phyloP scores from a whole-genome alignment of 2,329 filamentous ascomycete genomes.

The Aureobasidium sp. region DNA sequence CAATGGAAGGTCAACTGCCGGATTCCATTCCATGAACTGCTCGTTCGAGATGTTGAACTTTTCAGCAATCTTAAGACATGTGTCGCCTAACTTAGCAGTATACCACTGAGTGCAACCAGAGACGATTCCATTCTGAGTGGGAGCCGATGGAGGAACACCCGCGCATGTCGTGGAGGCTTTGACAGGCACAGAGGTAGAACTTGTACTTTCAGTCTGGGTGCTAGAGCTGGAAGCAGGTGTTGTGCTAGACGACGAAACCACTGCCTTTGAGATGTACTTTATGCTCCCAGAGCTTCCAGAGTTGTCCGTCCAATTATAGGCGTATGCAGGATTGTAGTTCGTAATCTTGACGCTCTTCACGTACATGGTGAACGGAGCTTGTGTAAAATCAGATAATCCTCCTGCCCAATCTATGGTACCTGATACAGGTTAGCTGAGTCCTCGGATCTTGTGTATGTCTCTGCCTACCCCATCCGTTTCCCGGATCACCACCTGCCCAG shows the following conservation, averaged over 20 bases:
- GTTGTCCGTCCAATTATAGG: constrained; percentile 36
- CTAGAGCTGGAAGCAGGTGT: neutral
- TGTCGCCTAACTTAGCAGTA: constrained; percentile 19
- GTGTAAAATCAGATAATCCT: constrained; percentile 25
- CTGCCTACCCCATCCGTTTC: constrained; percentile 34
- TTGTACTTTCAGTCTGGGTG: neutral
- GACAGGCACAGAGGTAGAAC: neutral
- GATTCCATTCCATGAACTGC: constrained; percentile 21
- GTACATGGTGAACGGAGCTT: constrained; percentile 29
- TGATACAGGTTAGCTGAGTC: constrained; percentile 18
- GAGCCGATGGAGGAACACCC: constrained; percentile 16
- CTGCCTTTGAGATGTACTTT: constrained; percentile 29
- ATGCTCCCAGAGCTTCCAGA: constrained; percentile 47
- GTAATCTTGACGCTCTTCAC: constrained; percentile 27
- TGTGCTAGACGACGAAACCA: neutral
- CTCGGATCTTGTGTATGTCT: neutral
- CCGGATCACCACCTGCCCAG: constrained; percentile 80
- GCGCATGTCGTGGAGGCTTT: constrained; percentile 5
- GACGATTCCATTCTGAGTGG: constrained; percentile 19
- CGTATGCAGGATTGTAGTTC: constrained; percentile 45
- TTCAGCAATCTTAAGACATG: constrained; percentile 17
- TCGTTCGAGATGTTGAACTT: constrained; percentile 16
- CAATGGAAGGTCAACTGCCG: constrained; percentile 17
- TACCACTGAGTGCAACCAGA: constrained; percentile 21
- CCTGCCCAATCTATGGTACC: constrained; percentile 31